Evolutionary conservation across 768 basidiomycete genomes (phyloP).

Genomic region (Sarcomyxa edulis): DNA sequence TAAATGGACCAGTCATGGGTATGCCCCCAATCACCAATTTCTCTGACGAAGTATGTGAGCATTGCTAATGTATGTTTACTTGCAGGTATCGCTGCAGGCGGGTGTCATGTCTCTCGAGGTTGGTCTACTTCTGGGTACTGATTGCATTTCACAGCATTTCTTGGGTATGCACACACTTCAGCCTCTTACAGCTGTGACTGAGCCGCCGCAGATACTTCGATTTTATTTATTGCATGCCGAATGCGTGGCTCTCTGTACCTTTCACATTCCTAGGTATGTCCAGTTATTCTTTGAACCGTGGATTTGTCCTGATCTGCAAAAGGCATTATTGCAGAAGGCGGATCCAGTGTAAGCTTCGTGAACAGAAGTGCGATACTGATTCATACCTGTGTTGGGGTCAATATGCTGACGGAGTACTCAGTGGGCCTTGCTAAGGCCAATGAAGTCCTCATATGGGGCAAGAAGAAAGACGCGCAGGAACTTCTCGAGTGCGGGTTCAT

Average conservation of each 20-base stretch:
- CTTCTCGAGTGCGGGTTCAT: slow-evolving; percentile 57
- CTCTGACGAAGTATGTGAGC: neutral
- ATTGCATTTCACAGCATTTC: slow-evolving; percentile 38
- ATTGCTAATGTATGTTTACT: neutral
- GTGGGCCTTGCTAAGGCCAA: slow-evolving; percentile 70
- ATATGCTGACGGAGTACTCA: slow-evolving; percentile 23
- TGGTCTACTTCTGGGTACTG: slow-evolving; percentile 1
- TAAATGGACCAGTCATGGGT: slow-evolving; percentile 79
- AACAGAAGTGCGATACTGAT: slow-evolving; percentile 45
- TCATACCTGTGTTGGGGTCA: neutral
- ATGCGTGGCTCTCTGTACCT: slow-evolving; percentile 57
- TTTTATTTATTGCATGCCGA: slow-evolving; percentile 63
- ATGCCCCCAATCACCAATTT: slow-evolving; percentile 8
- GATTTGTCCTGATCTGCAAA: neutral
- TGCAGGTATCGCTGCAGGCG: slow-evolving; percentile 64
- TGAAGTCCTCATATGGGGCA: slow-evolving; percentile 66
- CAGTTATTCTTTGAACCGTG: slow-evolving; percentile 1
- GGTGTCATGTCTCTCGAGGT: neutral
- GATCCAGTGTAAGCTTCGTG: slow-evolving; percentile 63
- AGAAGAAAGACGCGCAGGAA: slow-evolving; percentile 56
- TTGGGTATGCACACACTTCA: too few relatives aligned
- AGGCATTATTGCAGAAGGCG: slow-evolving; percentile 68
- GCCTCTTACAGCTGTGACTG: too few relatives aligned
- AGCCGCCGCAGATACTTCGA: too few relatives aligned
- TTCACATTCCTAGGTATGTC: slow-evolving; percentile 59